These are phyloP conservation scores for Diplotaxis tenuifolia DNA, from an alignment of 345 rosid species.

Conservation along the genomic window DNA sequence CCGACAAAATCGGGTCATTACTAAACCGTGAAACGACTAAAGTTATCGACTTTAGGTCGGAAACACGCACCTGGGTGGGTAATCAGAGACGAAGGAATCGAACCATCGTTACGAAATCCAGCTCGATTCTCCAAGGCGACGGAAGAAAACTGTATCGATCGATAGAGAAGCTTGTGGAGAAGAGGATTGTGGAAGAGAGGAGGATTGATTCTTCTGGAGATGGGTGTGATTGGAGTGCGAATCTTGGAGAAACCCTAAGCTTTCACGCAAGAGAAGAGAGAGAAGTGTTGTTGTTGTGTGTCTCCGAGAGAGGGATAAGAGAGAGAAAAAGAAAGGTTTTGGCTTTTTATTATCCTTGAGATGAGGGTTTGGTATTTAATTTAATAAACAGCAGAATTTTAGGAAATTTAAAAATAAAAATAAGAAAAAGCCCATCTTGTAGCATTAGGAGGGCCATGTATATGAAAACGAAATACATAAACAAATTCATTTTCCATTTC, in stretches of 20 bases:
- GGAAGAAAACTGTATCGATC: constrained; percentile 27
- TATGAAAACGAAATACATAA: not conserved
- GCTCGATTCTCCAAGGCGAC: constrained; percentile 49
- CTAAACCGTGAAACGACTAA: not conserved
- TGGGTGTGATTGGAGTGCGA: constrained; percentile 55
- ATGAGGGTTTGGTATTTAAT: constrained; percentile 40
- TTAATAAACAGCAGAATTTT: not conserved
- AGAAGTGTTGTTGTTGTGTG: constrained; percentile 18
- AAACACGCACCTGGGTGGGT: constrained; percentile 14
- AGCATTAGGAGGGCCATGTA: constrained; percentile 37
- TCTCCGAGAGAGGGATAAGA: constrained; percentile 26
- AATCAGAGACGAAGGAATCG: constrained; percentile 1
- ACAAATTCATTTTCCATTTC: not conserved
- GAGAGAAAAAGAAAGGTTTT: constrained; percentile 30
- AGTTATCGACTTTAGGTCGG: constrained; percentile 3
- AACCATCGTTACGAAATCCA: not conserved
- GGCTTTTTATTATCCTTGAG: constrained; percentile 42
- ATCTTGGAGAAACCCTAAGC: constrained; percentile 50
- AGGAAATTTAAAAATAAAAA: not conserved
- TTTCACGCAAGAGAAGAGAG: constrained; percentile 23
- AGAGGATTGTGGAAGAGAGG: not conserved
- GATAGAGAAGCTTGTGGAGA: constrained; percentile 34
- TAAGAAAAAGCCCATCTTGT: constrained; percentile 22
- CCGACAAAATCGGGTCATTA: not conserved
- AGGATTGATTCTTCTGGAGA: constrained; percentile 35